Conservation (phyloP, 1,284 basidiomycete genomes). For the Serendipita sp. region DNA sequence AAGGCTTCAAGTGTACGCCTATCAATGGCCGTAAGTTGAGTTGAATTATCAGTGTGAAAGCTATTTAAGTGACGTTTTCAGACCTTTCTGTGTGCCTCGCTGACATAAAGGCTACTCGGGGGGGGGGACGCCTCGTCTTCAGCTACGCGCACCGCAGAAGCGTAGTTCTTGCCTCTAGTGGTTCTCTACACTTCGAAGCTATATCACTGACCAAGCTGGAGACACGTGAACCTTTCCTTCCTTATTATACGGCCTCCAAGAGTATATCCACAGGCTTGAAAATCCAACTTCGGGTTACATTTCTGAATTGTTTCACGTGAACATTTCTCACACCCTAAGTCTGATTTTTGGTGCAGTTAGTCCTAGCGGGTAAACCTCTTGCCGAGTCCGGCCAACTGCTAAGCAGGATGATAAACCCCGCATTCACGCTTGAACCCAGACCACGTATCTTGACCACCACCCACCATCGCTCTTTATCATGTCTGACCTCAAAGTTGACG, state of each 20-base stretch:
- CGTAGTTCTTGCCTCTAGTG: not conserved
- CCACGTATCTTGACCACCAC: too few species aligned
- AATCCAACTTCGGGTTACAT: too few species aligned
- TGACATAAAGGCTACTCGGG: not conserved
- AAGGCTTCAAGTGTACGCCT: not conserved
- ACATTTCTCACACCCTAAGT: too few species aligned
- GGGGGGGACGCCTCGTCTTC: not conserved
- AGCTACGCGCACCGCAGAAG: not conserved
- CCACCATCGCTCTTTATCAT: constrained; percentile 13
- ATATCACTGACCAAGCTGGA: not conserved
- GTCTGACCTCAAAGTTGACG: constrained; percentile 25
- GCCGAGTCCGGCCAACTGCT: too few species aligned
- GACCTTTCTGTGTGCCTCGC: not conserved
- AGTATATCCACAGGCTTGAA: too few species aligned
- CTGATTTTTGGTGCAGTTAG: too few species aligned
- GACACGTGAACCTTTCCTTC: too few species aligned
- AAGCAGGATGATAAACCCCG: too few species aligned
- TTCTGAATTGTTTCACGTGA: too few species aligned
- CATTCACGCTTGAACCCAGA: too few species aligned
- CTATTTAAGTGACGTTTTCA: not conserved
- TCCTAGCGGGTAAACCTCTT: too few species aligned
- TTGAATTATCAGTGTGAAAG: not conserved
- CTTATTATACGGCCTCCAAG: too few species aligned
- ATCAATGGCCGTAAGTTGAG: not conserved
- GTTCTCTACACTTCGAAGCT: not conserved